A percentile compares a stretch with the other conserved stretches of the same genome.
Conservation (phyloP, 2,329 filamentous ascomycete species). For the Colletotrichum limetticola region DNA sequence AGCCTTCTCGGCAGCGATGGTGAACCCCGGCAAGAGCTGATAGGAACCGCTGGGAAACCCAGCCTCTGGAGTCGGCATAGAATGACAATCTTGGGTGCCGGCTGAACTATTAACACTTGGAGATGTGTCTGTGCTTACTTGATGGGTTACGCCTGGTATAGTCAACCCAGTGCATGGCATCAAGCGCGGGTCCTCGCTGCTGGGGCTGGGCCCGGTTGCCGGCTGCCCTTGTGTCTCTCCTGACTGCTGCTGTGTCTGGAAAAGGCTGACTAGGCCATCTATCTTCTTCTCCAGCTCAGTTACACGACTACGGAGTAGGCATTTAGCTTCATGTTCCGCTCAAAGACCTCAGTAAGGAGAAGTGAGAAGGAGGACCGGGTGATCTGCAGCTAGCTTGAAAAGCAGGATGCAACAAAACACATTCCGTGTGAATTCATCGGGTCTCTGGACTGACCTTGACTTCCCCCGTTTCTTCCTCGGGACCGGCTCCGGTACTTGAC, state of each 20-base stretch:
- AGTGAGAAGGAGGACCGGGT: not conserved
- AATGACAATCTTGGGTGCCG: not conserved
- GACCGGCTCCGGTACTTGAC: conserved; percentile 46
- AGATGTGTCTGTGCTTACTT: not conserved
- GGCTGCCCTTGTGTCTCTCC: not conserved
- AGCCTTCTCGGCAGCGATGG: conserved; percentile 46
- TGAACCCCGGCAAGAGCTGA: conserved; percentile 47
- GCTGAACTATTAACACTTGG: not conserved
- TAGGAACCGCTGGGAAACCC: not conserved
- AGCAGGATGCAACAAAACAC: not conserved
- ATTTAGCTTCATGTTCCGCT: not conserved
- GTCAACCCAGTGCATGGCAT: not conserved
- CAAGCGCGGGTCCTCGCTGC: not conserved
- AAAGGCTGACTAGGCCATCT: conserved; percentile 51
- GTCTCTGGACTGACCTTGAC: conserved; percentile 43
- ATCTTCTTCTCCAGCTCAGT: conserved; percentile 52
- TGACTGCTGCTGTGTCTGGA: conserved; percentile 42
- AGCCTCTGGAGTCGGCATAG: not conserved
- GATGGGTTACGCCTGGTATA: not conserved
- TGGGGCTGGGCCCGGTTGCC: not conserved
- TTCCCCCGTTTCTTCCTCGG: conserved; percentile 48
- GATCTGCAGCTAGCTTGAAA: too few relatives aligned
- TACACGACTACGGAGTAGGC: conserved; percentile 42
- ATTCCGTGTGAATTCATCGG: not conserved
- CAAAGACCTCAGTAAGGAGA: not conserved